Evolutionary conservation across 2,329 filamentous ascomycete genomes (phyloP), one percentile per base, ranked within the genome.

Genomic region (Botrytis aclada): DNA sequence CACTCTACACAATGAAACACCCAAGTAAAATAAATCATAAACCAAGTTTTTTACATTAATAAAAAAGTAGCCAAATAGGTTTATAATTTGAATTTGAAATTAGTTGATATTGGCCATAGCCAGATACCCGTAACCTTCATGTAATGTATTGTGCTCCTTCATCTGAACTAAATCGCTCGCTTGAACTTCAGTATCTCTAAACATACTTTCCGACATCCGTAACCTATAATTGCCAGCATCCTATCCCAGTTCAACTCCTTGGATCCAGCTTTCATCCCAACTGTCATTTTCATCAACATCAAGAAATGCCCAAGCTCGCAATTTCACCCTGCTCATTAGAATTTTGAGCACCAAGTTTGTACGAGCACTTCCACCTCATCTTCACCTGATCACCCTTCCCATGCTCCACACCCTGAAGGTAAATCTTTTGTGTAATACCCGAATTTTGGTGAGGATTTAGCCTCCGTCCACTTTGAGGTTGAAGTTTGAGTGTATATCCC

Each of bases 251-350:
- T 25, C 47, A 56, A 67, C 8, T 29, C 34, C 25, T 32, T 56
- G 47, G 6, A 56, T 29, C 34, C 47, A 56, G 10, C 16, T 41
- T 54, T 39, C 47, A 32, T 32, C 25, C 4, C 16, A 41, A 32
- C 18, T 45, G 14, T 25, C 54, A 43, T 62, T 22, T 20, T 60
- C n/a, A 61, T 77, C 74, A 96, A 78, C 32, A 66, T 77, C 74
- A 96, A 78, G 89, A 88, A 79, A 98, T 88, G 60, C 90, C 91
- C 79, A 98, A 88, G 75, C 93, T 90, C 18, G 92, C 85, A 77
- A 98, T 91, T 83, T 95, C 93, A 8, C 95, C 95, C 84, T 92
- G 93, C 83, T 98, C 94, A 74, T 92, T 91, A 81, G 89, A 91
- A 74, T 86, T 80, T 79, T 90, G 88, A 4, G 83, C 86, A 4